Base-by-base conservation (phyloP, 2,329 filamentous ascomycete genomes). In the Aureobasidium sp. region DNA sequence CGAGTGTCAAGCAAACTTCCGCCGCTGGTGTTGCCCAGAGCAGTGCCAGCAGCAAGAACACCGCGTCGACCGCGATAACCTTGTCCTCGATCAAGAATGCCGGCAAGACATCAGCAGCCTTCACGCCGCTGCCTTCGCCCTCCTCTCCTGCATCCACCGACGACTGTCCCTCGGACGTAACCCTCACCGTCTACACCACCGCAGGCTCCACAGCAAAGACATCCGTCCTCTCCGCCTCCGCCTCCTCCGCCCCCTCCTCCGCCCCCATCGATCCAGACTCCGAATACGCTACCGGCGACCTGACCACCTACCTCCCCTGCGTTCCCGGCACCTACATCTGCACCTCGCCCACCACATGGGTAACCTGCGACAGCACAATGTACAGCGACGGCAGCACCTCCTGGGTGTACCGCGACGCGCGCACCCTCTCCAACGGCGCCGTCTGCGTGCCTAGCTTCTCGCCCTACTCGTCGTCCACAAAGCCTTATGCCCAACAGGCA, bases 251-350 rank as follows among this genome's bases (percentile, higher is more conserved):
- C 31, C 40, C 58, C 38, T 47, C 60, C 4, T 40, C 63, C 17
- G 10, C 57, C 23, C 49, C 62, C 46, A 25, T 57, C 57, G 53
- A 51, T 57, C 45, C 63, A 31, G 61, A 60, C 33, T 35, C 62
- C n/a, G 62, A 63, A 25, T 69, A 66, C 63, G 63, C 63, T n/a
- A 67, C 67, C 21, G 66, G 65, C 47, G 66, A 73, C 55, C 64
- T 68, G 19, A 63, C 65, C 33, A 57, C 61, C 53, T 73, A 71
- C 60, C 67, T 73, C 1, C 72, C 73, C 35, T 76, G 74, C 64
- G 67, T 69, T 1, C 73, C 73, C 0, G 73, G 71, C 21, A 69
- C 71, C n/a, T 74, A 73, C 67, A 69, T 75, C 62, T 76, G 74
- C 71, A 69, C 69, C 29, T 70, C 67, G 3, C 29, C 58, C 19